Evolutionary conservation across 1,139 yeast genomes (phyloP).

Genomic region (Hyphopichia khmerensis): DNA sequence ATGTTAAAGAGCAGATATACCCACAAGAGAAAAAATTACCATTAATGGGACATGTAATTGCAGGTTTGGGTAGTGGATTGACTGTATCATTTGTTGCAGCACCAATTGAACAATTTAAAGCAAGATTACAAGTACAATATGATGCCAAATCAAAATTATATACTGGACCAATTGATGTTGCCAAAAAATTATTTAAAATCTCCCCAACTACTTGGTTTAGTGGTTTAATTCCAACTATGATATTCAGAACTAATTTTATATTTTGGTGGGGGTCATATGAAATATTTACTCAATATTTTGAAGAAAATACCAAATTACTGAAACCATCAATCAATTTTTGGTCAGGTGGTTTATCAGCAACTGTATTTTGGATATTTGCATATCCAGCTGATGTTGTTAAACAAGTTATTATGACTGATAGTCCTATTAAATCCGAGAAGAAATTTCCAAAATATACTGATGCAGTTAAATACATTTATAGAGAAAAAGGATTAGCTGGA

Average conservation of each 20-base stretch:
- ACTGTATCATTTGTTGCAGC: conserved; percentile 94
- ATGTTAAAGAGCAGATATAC: conserved; percentile 64
- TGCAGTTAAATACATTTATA: conserved; percentile 70
- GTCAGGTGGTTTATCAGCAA: conserved; percentile 87
- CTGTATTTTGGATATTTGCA: conserved; percentile 87
- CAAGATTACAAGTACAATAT: conserved; percentile 85
- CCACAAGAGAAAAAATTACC: conserved; percentile 63
- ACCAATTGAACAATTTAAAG: conserved; percentile 87
- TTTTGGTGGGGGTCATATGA: conserved; percentile 97
- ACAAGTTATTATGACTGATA: conserved; percentile 83
- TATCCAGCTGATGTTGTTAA: conserved; percentile 90
- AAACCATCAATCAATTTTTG: conserved; percentile 78
- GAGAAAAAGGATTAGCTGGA: conserved; percentile 55
- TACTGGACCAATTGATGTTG: conserved; percentile 79
- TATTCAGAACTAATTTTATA: conserved; percentile 81
- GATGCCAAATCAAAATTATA: conserved; percentile 70
- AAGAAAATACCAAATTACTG: conserved; percentile 59
- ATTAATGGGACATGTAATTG: conserved; percentile 67
- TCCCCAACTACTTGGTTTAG: conserved; percentile 74
- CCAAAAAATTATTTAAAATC: conserved; percentile 47
- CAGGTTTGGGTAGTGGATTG: conserved; percentile 84
- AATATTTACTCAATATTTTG: conserved; percentile 67
- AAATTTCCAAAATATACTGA: conserved; percentile 68
- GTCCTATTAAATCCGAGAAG: conserved; percentile 59
- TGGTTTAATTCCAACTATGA: conserved; percentile 82